Base-by-base conservation (phyloP, 805 yeast genomes). In the Candida silvatica region DNA sequence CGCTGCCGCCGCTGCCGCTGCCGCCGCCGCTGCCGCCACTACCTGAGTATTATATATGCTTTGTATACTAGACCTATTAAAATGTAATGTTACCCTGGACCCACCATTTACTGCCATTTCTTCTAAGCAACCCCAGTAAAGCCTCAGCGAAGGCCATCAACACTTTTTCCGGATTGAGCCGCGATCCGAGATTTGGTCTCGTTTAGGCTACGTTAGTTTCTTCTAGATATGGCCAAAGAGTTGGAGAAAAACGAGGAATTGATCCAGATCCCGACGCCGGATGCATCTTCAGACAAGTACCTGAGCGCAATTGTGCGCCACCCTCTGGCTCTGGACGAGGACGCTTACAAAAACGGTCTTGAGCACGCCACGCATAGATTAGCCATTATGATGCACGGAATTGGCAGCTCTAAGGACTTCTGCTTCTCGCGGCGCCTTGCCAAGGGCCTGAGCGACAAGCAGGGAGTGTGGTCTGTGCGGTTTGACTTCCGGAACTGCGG, bases 401-500 rank as follows among this genome's bases (percentile, higher is more conserved):
- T 73, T 41, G 88, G 78, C 1, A 94, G 95, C 0, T 94, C 88
- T 52, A 73, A 85, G 44, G 73, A 82, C 60, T 80, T 84, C 52
- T 75, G 84, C 39, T 87, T 80, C 55, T 86, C 80, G 43, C 69
- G 71, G 18, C 46, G 59, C 12, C 55, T 85, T 29, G 88, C 94
- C 0, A 69, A 70, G 19, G 58, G 56, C 18, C 53, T 88, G 36
- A 77, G 87, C 0, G 51, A 59, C 2, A 67, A 69, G 12, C 52
- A 69, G 39, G 94, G 94, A 0, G 61, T 74, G 37, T 74, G 67
- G 49, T 71, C 80, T 3, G 65, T 85, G 33, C 62, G 97, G 43
- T 77, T 87, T 45, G 97, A 88, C 56, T 87, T 88, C 48, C 66
- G 96, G 37, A 82, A 80, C 5, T 80, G 92, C 54, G 97, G 97